Base-by-base conservation (phyloP, 192 early-diverging fungal species). In the Paraglomus brasilianum region DNA sequence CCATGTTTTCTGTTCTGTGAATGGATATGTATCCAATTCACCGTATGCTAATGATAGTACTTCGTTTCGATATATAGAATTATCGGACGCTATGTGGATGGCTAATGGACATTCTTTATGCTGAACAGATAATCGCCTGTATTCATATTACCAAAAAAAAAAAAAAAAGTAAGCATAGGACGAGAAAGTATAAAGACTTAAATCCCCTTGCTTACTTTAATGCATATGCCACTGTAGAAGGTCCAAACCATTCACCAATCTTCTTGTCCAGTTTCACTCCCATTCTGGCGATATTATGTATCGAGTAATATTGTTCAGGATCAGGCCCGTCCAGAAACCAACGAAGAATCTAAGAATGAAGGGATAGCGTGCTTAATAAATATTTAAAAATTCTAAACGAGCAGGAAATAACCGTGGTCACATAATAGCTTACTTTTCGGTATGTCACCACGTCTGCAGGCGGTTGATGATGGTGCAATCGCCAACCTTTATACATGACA, bases 231-330 rank as follows among this genome's bases (percentile, higher is more conserved):
- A 76, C 58, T 2, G 78, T 80, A 2, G 78, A 69, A 17, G 78
- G 78, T 1, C 75, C 75, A 72, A 80, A 80, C 78, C 78, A 80
- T 11, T 80, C 78, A 42, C 78, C 78, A 22, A 80, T 55, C n/a
- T 68, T 65, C 36, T 80, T 80, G 44, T 80, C 78, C 9, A 76
- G 58, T n/a, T 51, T 42, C 15, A 74, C 13, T 14, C 78, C 78
- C 15, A 53, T 30, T 22, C 70, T 67, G 4, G 78, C 75, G 50
- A 80, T 80, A 42, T 66, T 74, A 43, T 80, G 78, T 42, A 80
- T 80, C n/a, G 74, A 76, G 51, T 80, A 80, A 38, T 72, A 72
- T 4, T 74, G 75, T 56, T 80, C 75, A 2, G 78, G 70, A 21
- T 80, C 75, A 5, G 78, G 74, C 5, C 74, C 75, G 41, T 80